A percentile compares a stretch with the other conserved stretches of the same genome.
These are phyloP conservation scores for Haplosporangium gracile DNA, from an alignment of 192 early-diverging fungal species.

Conservation along the genomic window DNA sequence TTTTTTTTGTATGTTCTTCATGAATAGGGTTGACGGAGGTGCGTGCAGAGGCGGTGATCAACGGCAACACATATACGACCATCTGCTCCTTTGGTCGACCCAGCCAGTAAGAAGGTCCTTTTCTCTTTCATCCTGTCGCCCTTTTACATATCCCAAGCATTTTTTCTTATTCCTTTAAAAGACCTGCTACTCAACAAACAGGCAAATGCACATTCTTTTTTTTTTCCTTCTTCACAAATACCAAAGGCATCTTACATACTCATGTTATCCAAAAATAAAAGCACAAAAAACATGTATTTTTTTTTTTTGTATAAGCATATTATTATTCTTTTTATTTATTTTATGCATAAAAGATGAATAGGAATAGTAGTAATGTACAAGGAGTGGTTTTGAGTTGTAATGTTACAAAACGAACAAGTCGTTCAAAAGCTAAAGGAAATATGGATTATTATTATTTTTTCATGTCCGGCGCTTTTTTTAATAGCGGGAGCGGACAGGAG, in stretches of 20 bases:
- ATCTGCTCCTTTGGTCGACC: constrained; percentile 60
- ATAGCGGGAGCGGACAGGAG: neutral
- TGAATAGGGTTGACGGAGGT: constrained; percentile 63
- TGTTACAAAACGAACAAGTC: neutral
- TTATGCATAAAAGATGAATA: neutral
- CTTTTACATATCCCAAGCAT: neutral
- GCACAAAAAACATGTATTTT: no score
- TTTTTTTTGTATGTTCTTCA: neutral
- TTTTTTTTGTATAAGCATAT: no score
- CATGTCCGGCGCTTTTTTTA: neutral
- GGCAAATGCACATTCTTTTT: neutral
- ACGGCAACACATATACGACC: constrained; percentile 60
- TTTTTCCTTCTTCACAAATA: neutral
- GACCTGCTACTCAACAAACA: neutral
- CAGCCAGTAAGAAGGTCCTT: neutral
- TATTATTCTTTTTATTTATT: no score
- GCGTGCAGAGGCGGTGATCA: constrained; percentile 63
- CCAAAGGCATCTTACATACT: neutral
- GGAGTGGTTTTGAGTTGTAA: neutral
- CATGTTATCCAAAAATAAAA: neutral
- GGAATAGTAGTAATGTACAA: neutral
- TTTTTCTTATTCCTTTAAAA: neutral
- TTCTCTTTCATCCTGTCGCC: neutral
- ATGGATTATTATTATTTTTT: neutral
- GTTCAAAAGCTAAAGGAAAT: neutral